A percentile compares a stretch with the other conserved stretches of the same genome.
Evolutionary conservation across 2,329 filamentous ascomycete genomes (phyloP).

Genomic region (Laburnicola sp.): DNA sequence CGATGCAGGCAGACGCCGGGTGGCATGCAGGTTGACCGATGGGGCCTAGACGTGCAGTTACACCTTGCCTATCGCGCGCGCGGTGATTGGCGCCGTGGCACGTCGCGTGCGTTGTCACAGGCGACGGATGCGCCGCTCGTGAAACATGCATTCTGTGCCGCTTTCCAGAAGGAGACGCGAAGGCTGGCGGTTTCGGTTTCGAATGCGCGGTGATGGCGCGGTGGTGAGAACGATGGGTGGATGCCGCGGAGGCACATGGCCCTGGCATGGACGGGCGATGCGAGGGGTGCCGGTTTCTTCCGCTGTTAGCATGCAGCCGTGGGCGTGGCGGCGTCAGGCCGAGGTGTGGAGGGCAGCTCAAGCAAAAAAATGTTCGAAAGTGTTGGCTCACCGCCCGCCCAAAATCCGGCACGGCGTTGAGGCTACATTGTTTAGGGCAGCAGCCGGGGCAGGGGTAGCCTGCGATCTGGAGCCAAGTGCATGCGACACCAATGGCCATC

Average conservation of each 20-base stretch:
- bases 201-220: not conserved
- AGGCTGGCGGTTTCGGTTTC: slow-evolving; percentile 15
- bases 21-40: slow-evolving; percentile 25
- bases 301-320: not conserved
- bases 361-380: slow-evolving; percentile 27
- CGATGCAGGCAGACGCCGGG: slow-evolving; percentile 32
- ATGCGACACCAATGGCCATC: slow-evolving; percentile 41
- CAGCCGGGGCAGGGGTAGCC: slow-evolving; percentile 32
- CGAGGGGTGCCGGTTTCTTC: not conserved
- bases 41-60: slow-evolving; percentile 21
- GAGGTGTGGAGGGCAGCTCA: slow-evolving; percentile 19
- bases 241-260: not conserved
- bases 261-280: not conserved
- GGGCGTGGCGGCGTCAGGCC: slow-evolving; percentile 16
- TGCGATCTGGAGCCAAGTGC: slow-evolving; percentile 30
- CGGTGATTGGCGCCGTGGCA: slow-evolving; percentile 22
- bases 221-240: slow-evolving; percentile 3
- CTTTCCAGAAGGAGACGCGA: slow-evolving; percentile 22
- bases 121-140: slow-evolving; percentile 23
- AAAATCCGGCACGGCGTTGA: slow-evolving; percentile 29
- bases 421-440: slow-evolving; percentile 34
- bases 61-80: slow-evolving; percentile 29
- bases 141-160: slow-evolving; percentile 27
- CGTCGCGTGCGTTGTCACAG: slow-evolving; percentile 39
- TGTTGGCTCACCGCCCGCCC: slow-evolving; percentile 37